A percentile compares a stretch with the other conserved stretches of the same genome.
These are phyloP conservation scores for Daedaleopsis nitida DNA, from an alignment of 768 basidiomycete genomes.

Conservation along the genomic window DNA sequence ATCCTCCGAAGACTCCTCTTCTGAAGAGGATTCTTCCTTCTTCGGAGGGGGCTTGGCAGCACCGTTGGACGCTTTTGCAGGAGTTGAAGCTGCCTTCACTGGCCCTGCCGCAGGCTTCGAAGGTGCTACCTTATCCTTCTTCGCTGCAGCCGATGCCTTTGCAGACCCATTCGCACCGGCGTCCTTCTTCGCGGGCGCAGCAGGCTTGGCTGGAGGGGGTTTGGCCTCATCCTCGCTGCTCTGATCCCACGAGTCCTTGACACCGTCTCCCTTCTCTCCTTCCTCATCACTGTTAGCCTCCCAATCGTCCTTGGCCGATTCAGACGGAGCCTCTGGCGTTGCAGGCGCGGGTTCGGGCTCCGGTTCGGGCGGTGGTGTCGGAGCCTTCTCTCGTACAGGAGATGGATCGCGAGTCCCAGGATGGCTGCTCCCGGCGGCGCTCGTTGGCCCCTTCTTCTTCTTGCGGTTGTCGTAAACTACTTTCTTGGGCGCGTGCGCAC, in stretches of 20 bases:
- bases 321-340: slow-evolving; percentile 18
- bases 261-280: slow-evolving; percentile 32
- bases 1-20: slow-evolving; percentile 16
- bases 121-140: slow-evolving; percentile 26
- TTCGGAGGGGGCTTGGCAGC: slow-evolving; percentile 14
- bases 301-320: slow-evolving; percentile 51
- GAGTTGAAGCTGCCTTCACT: slow-evolving; percentile 27
- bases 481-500: slow-evolving; percentile 59
- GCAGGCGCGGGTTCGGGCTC: slow-evolving; percentile 30
- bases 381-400: slow-evolving; percentile 26
- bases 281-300: slow-evolving; percentile 51
- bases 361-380: slow-evolving; percentile 36
- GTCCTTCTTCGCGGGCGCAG: slow-evolving; percentile 6
- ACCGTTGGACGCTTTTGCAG: slow-evolving; percentile 29
- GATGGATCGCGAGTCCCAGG: slow-evolving; percentile 30
- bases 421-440: slow-evolving; percentile 20
- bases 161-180: slow-evolving; percentile 17
- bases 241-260: slow-evolving; percentile 63
- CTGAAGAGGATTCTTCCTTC: slow-evolving; percentile 24
- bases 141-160: slow-evolving; percentile 19
- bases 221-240: slow-evolving; percentile 52
- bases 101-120: slow-evolving; percentile 22
- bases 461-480: slow-evolving; percentile 84
- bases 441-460: slow-evolving; percentile 51
- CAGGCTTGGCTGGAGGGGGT: slow-evolving; percentile 1